phyloP scores from a whole-genome alignment of 2,329 filamentous ascomycete species.

The Colletotrichum sp. region DNA sequence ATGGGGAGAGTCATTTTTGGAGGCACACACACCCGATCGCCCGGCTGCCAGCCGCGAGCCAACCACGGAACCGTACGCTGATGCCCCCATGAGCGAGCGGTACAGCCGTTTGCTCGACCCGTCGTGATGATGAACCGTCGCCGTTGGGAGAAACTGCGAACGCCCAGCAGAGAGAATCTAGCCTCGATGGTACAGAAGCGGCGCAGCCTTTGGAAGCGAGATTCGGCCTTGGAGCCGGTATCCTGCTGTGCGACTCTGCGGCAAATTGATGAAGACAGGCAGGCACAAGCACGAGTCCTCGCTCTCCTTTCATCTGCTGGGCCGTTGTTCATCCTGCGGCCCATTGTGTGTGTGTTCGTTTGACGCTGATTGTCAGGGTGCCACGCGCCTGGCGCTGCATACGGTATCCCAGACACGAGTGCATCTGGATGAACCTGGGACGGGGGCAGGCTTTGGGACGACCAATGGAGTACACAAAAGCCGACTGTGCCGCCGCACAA shows the following conservation, averaged over 20 bases:
- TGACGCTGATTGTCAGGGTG: conserved; percentile 8
- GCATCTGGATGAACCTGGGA: background rate
- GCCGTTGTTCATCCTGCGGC: background rate
- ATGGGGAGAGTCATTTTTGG: background rate
- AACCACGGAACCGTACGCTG: background rate
- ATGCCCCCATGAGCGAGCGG: background rate
- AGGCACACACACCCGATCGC: conserved; percentile 2
- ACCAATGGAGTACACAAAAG: background rate
- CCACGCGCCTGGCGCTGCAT: conserved; percentile 1
- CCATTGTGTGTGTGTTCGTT: background rate
- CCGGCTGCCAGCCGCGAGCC: background rate
- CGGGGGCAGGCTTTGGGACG: background rate
- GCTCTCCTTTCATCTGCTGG: background rate
- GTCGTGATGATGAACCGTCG: background rate
- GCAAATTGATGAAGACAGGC: background rate
- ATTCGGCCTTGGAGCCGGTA: background rate
- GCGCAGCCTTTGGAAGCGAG: background rate
- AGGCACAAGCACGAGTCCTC: background rate
- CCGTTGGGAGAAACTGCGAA: background rate
- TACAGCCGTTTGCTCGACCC: background rate
- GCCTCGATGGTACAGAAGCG: background rate
- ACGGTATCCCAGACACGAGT: background rate
- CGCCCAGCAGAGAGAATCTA: background rate
- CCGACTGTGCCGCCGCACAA: background rate
- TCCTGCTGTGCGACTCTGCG: background rate